phyloP scores from a whole-genome alignment of 2,329 filamentous ascomycete species.

The Coniella vitis region DNA sequence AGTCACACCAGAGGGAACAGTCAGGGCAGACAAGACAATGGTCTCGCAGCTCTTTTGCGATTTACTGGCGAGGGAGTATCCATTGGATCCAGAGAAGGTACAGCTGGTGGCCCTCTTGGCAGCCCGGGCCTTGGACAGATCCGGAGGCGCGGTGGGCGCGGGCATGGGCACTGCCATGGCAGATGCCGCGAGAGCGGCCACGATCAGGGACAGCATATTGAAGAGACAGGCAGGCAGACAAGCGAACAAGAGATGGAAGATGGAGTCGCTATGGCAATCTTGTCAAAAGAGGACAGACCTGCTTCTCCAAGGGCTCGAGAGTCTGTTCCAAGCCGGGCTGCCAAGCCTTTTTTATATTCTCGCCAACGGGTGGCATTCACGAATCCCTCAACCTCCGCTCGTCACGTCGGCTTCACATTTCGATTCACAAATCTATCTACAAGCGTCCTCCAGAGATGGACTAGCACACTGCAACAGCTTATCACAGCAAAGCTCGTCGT shows the following conservation, averaged over 20 bases:
- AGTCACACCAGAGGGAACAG: slow-evolving; percentile 50
- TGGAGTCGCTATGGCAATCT: neutral
- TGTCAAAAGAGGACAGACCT: neutral
- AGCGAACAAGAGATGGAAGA: neutral
- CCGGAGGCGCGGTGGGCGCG: slow-evolving; percentile 5
- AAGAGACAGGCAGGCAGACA: neutral
- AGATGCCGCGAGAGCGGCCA: slow-evolving; percentile 14
- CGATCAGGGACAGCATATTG: slow-evolving; percentile 9
- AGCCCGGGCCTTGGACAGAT: slow-evolving; percentile 3
- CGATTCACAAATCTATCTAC: neutral
- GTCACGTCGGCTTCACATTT: neutral
- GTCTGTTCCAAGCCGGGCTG: neutral
- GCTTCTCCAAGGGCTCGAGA: neutral
- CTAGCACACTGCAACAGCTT: no score
- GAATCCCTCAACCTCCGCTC: no score
- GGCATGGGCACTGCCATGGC: slow-evolving; percentile 11
- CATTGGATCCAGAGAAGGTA: slow-evolving; percentile 46
- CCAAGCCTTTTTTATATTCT: slow-evolving; percentile 1
- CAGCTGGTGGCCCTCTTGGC: slow-evolving; percentile 29
- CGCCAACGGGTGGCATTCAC: neutral
- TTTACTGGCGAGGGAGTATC: slow-evolving; percentile 32
- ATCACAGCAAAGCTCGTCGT: no score
- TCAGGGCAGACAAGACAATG: slow-evolving; percentile 44
- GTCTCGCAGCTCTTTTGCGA: slow-evolving; percentile 43
- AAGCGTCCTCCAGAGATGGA: neutral